Evolutionary conservation across 2,329 filamentous ascomycete genomes (phyloP), one percentile per base, ranked within the genome.

Genomic region (Kalaharituber pfeilii): DNA sequence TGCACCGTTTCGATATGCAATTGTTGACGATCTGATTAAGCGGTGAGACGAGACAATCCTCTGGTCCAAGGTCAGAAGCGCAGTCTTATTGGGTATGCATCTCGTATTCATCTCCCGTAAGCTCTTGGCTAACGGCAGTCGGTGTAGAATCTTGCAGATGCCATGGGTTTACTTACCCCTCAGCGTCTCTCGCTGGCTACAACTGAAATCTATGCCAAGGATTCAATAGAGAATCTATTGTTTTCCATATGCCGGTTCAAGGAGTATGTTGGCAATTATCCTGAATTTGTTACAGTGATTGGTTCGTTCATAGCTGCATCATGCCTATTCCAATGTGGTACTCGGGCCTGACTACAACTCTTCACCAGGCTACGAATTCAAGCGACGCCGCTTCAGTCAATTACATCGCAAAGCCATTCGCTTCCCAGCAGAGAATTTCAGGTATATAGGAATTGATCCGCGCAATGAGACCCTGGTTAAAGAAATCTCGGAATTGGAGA

Each of bases 191-290:
- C 50, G 9, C 53, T 54, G 15, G 56, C 57, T 5, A 63, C 60
- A n/a, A 63, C 61, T 1, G 87, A 94, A 65, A 75, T 80, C 7
- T 73, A 76, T 53, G 86, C 88, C 0, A 79, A 89, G 1, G 88
- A 95, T 67, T 89, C 83, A 1, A 89, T 86, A 64, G 81, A 87
- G 65, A 94, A 94, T 65, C 69, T 94, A 4, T 69, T 94, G 15
- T 87, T 88, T 66, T 82, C 82, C 11, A 71, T 94, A 63, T 72
- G 82, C 59, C 70, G 73, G 2, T 77, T 75, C 56, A 69, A 69
- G 57, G 57, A 65, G 33, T 62, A 61, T 9, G 68, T 69, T 1
- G 62, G 66, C 5, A 29, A 29, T 8, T 86, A 80, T 73, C 82
- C 82, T 0, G 51, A 53, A 1, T 69, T 67, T 4, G 64, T 86